Evolutionary conservation across 2,329 filamentous ascomycete species (phyloP), one percentile per base, ranked within the genome.

Genomic region (Metarhizium brunneum): DNA sequence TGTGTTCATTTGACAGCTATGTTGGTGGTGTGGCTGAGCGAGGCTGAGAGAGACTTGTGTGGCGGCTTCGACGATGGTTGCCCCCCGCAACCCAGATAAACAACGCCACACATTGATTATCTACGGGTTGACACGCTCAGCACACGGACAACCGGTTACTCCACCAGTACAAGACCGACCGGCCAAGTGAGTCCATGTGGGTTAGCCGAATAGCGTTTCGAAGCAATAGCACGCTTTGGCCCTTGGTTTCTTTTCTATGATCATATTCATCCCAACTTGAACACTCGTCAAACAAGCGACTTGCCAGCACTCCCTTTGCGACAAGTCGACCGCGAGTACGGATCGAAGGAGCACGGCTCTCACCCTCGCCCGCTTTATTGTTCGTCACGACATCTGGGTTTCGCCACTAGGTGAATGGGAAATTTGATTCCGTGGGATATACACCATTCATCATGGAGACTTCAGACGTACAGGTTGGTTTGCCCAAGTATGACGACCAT

Each of bases 331-430:
- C 66, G 57, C 63, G 56, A 18, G 40, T 56, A 32, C 48, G 50
- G 55, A 54, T 56, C 58, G 59, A 62, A 65, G 71, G 71, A 66
- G 68, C 69, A 56, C 60, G 71, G 68, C 70, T 72, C 45, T 11
- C 16, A 47, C n/a, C 30, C 29, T 29, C 32, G 13, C 25, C 25
- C 30, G 5, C 35, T 43, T 45, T 25, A 4, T 45, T 47, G 11
- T 36, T 49, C 13, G 18, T 18, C 45, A 32, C 25, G 45, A 48
- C 14, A 13, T 48, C 3, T n/a, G 10, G 20, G 3, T 10, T 30
- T 20, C 18, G n/a, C 42, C 18, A 20, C 16, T 45, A 8, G 18
- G 16, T 25, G 42, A 16, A 45, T 6, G 16, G 43, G 47, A 54
- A 16, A 45, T 18, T 38, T 48, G 20, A 57, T 53, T 62, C 50